Evolutionary conservation across 2,329 filamentous ascomycete species (phyloP), one percentile per base, ranked within the genome.

Genomic region (Diaporthe caulivora): DNA sequence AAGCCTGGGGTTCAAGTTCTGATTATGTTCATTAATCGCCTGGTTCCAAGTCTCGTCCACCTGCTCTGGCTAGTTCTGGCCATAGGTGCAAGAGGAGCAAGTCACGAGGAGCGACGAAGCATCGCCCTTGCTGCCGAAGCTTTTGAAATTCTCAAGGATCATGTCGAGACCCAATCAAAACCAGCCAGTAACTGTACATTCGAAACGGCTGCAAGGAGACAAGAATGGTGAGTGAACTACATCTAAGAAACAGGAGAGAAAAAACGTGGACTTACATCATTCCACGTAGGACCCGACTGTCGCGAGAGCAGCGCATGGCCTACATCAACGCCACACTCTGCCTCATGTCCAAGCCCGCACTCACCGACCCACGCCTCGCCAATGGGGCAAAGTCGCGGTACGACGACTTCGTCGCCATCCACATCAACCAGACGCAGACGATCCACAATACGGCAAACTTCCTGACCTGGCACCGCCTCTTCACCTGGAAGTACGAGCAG

Each of bases 391-490:
- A 77, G 42, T 79, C 75, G 58, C 72, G 77, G 26, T 80, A 78
- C 55, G 80, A 81, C 64, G 79, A 81, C 72, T 81, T 79, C 60
- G 76, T 80, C 2, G 79, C 77, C 21, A 65, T 79, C 15, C 80
- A 81, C 65, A 78, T 81, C 29, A 78, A 77, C 57, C 78, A 76
- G 67, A 77, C 73, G 6, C 73, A 67, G 34, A 54, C 68, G 24
- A 76, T 76, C 67, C 75, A 79, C 55, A 72, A 70, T 24, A 75
- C 77, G 74, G 76, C 77, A 24, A 77, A 73, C 72, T 78, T 82
- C 73, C 76, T 81, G 21, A 76, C 79, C 0, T 81, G 79, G 80
- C 80, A 81, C 69, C 77, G 80, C 11, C 78, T 78, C 71, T 82
- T 79, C 75, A 65, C 78, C 21, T 80, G 77, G 77, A 74, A 75